Evolutionary conservation across 2,329 filamentous ascomycete genomes (phyloP), one percentile per base, ranked within the genome.

Genomic region (Monosporascus sp.): DNA sequence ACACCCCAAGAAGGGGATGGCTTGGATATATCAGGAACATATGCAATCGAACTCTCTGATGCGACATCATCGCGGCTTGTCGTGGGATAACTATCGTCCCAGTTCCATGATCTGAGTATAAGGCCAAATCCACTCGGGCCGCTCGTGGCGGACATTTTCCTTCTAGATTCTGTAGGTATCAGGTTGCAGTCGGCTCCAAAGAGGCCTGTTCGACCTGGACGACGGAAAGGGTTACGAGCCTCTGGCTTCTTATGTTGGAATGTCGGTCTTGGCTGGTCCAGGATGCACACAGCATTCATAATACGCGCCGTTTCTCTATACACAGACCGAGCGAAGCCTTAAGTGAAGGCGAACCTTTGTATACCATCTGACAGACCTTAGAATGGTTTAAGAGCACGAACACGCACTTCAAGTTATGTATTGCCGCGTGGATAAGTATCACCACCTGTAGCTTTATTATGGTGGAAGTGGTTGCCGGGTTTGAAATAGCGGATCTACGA

Each of bases 301-400:
- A 80, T 65, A 20, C 75, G 77, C 15, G 78, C 77, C 53, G 88
- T 77, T 56, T 88, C 85, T 55, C 80, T 77, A 61, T 85, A 80
- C 2, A 86, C 75, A 35, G 77, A 77, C 53, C 81, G 78, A 1
- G 79, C 76, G 60, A 89, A 89, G 2, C 76, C 77, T 5, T 75
- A 45, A 84, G 77, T 58, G 83, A 79, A 0, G 75, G 70, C 35
- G 78, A 74, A 55, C 75, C 76, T 28, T 77, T 73, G 60, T 84
- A 79, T 0, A 82, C 77, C 56, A 86, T 78, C 66, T 89, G 87
- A 54, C 85, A 84, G 7, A 80, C 74, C 58, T 81, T 84, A 72
- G 89, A 88, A 58, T 89, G 83, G 45, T 72, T 78, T 31, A 88
- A 70, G 0, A 86, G 84, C 1, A 80, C 74, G 58, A 87, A 86